Evolutionary conservation across 306 rosid species (phyloP), one percentile per base, ranked within the genome.

Genomic region (Ammopiptanthus mongolicus): DNA sequence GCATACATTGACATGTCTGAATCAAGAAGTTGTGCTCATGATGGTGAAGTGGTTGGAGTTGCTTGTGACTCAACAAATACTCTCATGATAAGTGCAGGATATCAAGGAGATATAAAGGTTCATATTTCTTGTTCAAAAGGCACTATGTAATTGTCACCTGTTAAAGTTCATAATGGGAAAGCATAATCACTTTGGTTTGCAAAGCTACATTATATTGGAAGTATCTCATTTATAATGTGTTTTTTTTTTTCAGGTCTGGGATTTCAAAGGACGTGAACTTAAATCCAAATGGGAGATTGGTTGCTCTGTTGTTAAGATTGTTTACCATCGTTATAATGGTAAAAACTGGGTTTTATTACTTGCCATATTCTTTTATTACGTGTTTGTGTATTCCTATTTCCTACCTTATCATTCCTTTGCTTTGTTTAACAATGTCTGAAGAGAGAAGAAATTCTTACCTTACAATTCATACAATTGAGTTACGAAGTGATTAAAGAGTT

Each of bases 41-140:
- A 86, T 63, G 83, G 96, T 67, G 98, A 91, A 76, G 98, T 95
- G 62, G 90, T 88, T 79, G 98, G 98, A 75, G 88, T 95, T 83
- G 93, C 96, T 37, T 91, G 97, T 86, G 98, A 95, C 87, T 83
- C 98, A 29, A 95, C 97, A 36, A 95, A 95, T 85, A 87, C 96
- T 71, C 84, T 79, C 67, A 77, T 95, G 91, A 91, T 95, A 83
- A 95, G 97, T 84, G 93, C 89, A 2, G 98, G 98, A 79, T 87
- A 86, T 86, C 86, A 47, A 69, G 98, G 98, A 77, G 97, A 91
- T 83, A 82, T 95, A 87, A 95, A 95, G 98, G 98, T 83, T 47
- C 17, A 0, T 62, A 53, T 80, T 69, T 55, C 22, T 50, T 52
- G 39, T 70, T 78, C 28, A 28, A 34, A 42, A 65, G 37, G 51